phyloP scores from a whole-genome alignment of 257 asterid genomes.

The Handroanthus guayacan region DNA sequence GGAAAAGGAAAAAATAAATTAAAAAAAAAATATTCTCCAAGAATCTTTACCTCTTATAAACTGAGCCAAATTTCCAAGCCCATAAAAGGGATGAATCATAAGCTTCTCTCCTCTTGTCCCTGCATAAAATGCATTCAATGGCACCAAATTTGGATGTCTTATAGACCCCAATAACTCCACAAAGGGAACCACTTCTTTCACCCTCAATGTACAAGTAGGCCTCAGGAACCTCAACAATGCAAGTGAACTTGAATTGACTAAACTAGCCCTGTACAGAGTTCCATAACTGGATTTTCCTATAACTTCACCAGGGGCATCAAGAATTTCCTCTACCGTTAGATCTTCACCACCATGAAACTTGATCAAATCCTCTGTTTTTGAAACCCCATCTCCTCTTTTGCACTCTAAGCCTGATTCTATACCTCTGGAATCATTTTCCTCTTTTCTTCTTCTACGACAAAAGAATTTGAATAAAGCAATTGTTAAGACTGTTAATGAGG shows the following conservation, averaged over 20 bases:
- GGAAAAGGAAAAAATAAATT: not conserved
- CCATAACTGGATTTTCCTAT: slow-evolving; percentile 80
- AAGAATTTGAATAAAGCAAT: slow-evolving; percentile 42
- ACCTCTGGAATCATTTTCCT: slow-evolving; percentile 45
- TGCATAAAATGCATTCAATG: slow-evolving; percentile 74
- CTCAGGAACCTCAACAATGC: slow-evolving; percentile 77
- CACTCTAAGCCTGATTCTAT: slow-evolving; percentile 50
- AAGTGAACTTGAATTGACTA: slow-evolving; percentile 54
- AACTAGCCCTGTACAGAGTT: slow-evolving; percentile 72
- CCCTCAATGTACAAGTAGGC: slow-evolving; percentile 76
- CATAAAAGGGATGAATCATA: slow-evolving; percentile 75
- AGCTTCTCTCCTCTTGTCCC: slow-evolving; percentile 83
- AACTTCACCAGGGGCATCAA: slow-evolving; percentile 89
- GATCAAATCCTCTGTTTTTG: slow-evolving; percentile 52
- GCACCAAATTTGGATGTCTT: slow-evolving; percentile 80
- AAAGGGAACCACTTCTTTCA: slow-evolving; percentile 62
- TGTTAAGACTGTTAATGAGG: slow-evolving; percentile 39
- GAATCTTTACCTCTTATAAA: slow-evolving; percentile 61
- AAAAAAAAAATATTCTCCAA: slow-evolving; percentile 8
- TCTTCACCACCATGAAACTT: slow-evolving; percentile 69
- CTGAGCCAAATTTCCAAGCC: slow-evolving; percentile 60
- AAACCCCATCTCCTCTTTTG: slow-evolving; percentile 51
- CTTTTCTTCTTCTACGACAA: slow-evolving; percentile 48
- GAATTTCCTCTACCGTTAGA: slow-evolving; percentile 58
- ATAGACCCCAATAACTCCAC: slow-evolving; percentile 69